Conservation (phyloP, 2,329 filamentous ascomycete genomes). For the Trichoderma guizhouense region DNA sequence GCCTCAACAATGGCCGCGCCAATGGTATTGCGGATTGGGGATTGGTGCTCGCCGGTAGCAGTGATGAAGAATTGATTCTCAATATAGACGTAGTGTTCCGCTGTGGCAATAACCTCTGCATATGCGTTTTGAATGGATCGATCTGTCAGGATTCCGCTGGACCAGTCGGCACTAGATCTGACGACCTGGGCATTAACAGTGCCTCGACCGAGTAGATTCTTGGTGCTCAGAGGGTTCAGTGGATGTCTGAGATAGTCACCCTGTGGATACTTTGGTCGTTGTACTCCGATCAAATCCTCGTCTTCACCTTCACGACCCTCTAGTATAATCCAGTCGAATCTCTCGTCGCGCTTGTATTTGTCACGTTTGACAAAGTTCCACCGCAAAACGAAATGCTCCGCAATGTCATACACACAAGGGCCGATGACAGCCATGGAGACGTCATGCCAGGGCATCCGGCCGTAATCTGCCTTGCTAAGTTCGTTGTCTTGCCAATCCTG, state of each 20-base stretch:
- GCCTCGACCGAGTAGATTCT: constrained; percentile 62
- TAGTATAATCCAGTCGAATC: constrained; percentile 81
- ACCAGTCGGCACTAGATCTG: constrained; percentile 92
- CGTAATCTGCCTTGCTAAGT: constrained; percentile 83
- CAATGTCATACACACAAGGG: constrained; percentile 87
- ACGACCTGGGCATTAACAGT: constrained; percentile 80
- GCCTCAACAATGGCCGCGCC: constrained; percentile 89
- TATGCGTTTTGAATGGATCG: constrained; percentile 88
- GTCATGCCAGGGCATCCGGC: constrained; percentile 98
- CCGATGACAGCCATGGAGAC: constrained; percentile 90
- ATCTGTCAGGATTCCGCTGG: constrained; percentile 80
- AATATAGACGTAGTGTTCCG: constrained; percentile 92
- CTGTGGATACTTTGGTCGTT: constrained; percentile 83
- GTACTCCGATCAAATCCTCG: constrained; percentile 83
- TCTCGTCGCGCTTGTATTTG: constrained; percentile 88
- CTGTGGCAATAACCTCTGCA: constrained; percentile 76
- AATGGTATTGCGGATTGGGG: constrained; percentile 82
- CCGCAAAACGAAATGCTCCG: constrained; percentile 87
- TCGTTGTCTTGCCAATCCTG: constrained; percentile 92
- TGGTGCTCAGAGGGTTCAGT: constrained; percentile 63
- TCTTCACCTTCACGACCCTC: constrained; percentile 72
- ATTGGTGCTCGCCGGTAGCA: constrained; percentile 83
- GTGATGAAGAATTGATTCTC: constrained; percentile 99
- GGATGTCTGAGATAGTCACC: constrained; percentile 86
- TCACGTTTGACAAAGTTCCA: constrained; percentile 98